phyloP scores from a whole-genome alignment of 139 green algal species.

The Klebsormidium nitens region DNA sequence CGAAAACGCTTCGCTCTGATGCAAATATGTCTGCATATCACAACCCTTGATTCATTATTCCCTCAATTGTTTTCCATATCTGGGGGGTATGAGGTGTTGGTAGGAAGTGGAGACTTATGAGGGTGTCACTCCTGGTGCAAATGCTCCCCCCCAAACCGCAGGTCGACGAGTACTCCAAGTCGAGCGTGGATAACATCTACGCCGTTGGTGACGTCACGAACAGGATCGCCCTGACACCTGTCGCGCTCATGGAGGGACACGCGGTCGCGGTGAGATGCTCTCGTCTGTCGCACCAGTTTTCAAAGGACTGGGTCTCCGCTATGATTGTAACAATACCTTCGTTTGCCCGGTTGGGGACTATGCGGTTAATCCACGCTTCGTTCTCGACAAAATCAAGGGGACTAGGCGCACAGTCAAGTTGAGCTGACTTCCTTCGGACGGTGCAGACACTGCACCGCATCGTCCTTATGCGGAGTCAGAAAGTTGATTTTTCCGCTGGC shows the following conservation, averaged over 20 bases:
- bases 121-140: no score
- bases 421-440: not conserved
- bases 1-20: no score
- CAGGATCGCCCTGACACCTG: conserved; percentile 45
- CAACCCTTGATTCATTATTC: no score
- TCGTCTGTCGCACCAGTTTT: not conserved
- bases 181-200: conserved; percentile 78
- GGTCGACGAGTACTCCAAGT: conserved; percentile 79
- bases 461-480: no score
- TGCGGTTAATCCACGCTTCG: not conserved
- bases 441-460: no score
- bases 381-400: not conserved
- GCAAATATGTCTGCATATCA: no score
- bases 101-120: no score
- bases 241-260: conserved; percentile 44
- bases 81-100: no score
- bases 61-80: no score
- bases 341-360: not conserved
- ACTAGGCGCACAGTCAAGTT: not conserved
- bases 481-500: no score
- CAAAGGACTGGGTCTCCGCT: not conserved
- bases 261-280: conserved; percentile 63
- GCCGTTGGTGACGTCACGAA: conserved; percentile 92
- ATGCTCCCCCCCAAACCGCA: no score
- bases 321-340: not conserved